Percentiles rank a stretch among this genome's conserved stretches.
Evolutionary conservation across 1,284 basidiomycete genomes (phyloP).

Genomic region (Ustilago nuda): DNA sequence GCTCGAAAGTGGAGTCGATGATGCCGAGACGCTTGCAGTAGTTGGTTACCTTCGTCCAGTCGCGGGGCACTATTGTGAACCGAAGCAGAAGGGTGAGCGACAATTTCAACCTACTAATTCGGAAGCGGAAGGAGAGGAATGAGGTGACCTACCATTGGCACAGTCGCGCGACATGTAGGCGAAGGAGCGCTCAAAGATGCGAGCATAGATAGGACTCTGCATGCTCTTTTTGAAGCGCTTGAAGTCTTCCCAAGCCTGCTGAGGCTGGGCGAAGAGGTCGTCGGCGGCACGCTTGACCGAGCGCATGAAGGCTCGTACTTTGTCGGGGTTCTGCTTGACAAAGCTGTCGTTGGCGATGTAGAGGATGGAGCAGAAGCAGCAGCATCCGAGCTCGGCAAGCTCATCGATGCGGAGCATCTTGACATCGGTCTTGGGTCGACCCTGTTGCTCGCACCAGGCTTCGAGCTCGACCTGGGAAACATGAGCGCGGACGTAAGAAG

Average conservation of each 20-base stretch:
- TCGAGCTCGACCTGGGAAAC: slow-evolving; percentile 63
- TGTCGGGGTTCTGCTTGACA: slow-evolving; percentile 65
- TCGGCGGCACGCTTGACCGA: slow-evolving; percentile 70
- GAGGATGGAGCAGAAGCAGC: slow-evolving; percentile 69
- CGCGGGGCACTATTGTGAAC: slow-evolving; percentile 35
- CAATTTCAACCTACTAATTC: neutral
- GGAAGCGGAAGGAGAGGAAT: neutral
- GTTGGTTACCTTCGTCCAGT: slow-evolving; percentile 68
- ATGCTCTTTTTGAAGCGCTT: slow-evolving; percentile 68
- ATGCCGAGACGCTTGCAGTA: slow-evolving; percentile 70
- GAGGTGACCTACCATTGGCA: slow-evolving; percentile 41
- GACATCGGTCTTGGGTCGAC: slow-evolving; percentile 68
- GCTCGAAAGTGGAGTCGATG: slow-evolving; percentile 65
- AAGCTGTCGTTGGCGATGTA: slow-evolving; percentile 64
- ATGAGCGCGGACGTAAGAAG: neutral
- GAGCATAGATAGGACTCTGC: slow-evolving; percentile 65
- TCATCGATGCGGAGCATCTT: slow-evolving; percentile 70
- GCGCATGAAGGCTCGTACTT: slow-evolving; percentile 69
- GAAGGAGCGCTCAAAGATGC: slow-evolving; percentile 67
- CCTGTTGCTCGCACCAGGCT: slow-evolving; percentile 69
- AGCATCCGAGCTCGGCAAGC: slow-evolving; percentile 69
- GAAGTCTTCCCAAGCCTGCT: slow-evolving; percentile 69
- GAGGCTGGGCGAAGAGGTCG: slow-evolving; percentile 66
- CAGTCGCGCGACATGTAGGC: slow-evolving; percentile 70
- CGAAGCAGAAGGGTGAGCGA: slow-evolving; percentile 9